Conservation (phyloP, 2,329 filamentous ascomycete species). For the Elsinoe arachidis region DNA sequence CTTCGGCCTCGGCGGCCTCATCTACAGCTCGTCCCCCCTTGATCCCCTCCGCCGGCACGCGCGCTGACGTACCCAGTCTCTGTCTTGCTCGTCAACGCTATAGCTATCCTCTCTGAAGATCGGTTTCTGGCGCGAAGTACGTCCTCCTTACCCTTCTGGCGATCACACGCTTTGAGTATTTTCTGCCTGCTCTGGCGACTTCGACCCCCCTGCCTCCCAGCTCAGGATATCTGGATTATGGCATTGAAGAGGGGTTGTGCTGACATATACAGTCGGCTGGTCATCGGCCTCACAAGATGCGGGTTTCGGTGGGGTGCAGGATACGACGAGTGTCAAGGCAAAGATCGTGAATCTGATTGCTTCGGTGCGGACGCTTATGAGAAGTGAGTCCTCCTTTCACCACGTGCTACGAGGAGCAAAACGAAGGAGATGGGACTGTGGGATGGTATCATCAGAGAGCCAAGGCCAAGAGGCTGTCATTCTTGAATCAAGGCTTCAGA, state of each 20-base stretch:
- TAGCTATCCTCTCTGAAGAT: constrained; percentile 90
- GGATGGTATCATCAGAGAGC: too few species aligned
- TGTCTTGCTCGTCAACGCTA: constrained; percentile 84
- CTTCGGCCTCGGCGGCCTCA: constrained; percentile 59
- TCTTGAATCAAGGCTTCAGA: not conserved
- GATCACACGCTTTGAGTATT: not conserved
- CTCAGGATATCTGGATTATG: not conserved
- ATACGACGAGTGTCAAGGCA: constrained; percentile 72
- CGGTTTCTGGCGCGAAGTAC: constrained; percentile 77
- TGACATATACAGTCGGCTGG: constrained; percentile 61
- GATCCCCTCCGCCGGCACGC: constrained; percentile 19
- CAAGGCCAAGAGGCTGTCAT: too few species aligned
- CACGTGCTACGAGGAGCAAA: not conserved
- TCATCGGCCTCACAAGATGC: constrained; percentile 59
- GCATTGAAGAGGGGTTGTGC: not conserved
- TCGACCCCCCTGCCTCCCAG: not conserved
- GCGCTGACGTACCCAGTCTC: constrained; percentile 46
- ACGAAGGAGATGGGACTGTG: not conserved
- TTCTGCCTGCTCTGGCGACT: not conserved
- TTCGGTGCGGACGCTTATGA: constrained; percentile 83
- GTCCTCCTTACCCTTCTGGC: constrained; percentile 22
- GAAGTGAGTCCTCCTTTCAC: constrained; percentile 54
- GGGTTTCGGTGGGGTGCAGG: constrained; percentile 62
- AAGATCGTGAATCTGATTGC: constrained; percentile 85
- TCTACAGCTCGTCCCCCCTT: constrained; percentile 53